These are phyloP conservation scores for Boletus rubroflammeus DNA, from an alignment of 768 basidiomycete species.

Conservation along the genomic window DNA sequence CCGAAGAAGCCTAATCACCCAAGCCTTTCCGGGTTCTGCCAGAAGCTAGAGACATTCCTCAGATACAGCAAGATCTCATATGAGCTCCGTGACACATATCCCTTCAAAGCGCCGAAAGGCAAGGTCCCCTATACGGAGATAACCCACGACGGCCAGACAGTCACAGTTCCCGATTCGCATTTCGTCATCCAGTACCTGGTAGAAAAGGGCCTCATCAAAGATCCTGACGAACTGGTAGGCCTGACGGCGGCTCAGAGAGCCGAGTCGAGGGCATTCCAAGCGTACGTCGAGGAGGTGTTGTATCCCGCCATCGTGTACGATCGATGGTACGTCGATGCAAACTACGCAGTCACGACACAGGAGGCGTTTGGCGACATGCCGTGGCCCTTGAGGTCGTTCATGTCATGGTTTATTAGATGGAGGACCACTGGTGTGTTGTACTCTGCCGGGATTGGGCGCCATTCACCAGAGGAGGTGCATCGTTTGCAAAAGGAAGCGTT, in stretches of 20 bases:
- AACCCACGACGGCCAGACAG: conserved; percentile 18
- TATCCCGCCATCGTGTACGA: conserved; percentile 29
- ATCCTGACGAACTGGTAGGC: conserved; percentile 27
- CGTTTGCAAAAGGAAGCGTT: conserved; percentile 29
- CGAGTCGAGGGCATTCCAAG: conserved; percentile 35
- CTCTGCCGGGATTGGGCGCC: conserved; percentile 28
- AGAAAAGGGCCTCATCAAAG: conserved; percentile 20
- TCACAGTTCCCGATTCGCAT: conserved; percentile 30
- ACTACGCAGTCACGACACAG: conserved; percentile 14
- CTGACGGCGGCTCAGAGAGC: conserved; percentile 27
- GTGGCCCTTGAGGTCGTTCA: conserved; percentile 21
- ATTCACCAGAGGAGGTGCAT: conserved; percentile 32
- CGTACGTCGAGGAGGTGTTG: conserved; percentile 30
- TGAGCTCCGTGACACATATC: conserved; percentile 24
- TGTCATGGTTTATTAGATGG: conserved; percentile 23
- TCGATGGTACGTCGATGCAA: conserved; percentile 30
- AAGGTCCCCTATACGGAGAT: conserved; percentile 34
- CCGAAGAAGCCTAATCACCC: conserved; percentile 20
- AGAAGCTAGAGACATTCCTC: conserved; percentile 34
- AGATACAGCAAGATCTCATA: conserved; percentile 25
- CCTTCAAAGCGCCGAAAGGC: conserved; percentile 30
- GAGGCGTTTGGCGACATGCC: conserved; percentile 15
- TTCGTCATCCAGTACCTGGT: conserved; percentile 34
- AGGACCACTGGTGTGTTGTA: conserved; percentile 17
- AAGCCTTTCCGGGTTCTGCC: conserved; percentile 32